These are phyloP conservation scores for Leptodontidium sp. DNA, from an alignment of 2,329 filamentous ascomycete species.

Conservation along the genomic window DNA sequence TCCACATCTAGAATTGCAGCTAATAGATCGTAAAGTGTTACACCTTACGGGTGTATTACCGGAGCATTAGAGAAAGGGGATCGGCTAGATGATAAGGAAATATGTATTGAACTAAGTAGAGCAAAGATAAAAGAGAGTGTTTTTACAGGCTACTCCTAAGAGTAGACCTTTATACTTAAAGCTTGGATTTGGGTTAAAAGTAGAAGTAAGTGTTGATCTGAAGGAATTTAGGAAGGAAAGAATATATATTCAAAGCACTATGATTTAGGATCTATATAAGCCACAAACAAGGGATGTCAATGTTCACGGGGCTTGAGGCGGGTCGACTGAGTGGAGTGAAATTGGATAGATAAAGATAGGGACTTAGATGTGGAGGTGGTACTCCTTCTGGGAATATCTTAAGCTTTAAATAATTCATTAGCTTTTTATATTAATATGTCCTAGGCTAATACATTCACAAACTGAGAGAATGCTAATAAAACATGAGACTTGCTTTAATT, in stretches of 20 bases:
- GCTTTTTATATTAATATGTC: no score
- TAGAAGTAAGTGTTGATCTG: no score
- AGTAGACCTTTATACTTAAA: no score
- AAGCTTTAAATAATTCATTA: no score
- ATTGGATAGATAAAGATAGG: not conserved
- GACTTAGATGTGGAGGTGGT: no score
- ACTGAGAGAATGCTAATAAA: not conserved
- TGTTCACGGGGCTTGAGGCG: slow-evolving; percentile 5
- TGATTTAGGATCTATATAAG: slow-evolving; percentile 5
- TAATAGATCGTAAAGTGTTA: no score
- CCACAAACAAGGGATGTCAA: not conserved
- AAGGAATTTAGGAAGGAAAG: no score
- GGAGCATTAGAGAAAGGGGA: not conserved
- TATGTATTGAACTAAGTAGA: not conserved
- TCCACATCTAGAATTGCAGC: no score
- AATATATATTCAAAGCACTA: slow-evolving; percentile 9
- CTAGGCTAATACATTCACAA: no score
- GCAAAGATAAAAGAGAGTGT: not conserved
- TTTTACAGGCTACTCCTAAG: slow-evolving; percentile 12
- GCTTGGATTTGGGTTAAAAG: no score
- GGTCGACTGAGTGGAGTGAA: not conserved
- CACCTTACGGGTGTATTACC: no score
- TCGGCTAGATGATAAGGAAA: not conserved
- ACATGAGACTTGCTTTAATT: not conserved
- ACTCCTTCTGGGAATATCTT: no score